Percentiles rank a stretch among this genome's conserved stretches.
Evolutionary conservation across 768 basidiomycete genomes (phyloP).

Genomic region (Mycena galericulata): DNA sequence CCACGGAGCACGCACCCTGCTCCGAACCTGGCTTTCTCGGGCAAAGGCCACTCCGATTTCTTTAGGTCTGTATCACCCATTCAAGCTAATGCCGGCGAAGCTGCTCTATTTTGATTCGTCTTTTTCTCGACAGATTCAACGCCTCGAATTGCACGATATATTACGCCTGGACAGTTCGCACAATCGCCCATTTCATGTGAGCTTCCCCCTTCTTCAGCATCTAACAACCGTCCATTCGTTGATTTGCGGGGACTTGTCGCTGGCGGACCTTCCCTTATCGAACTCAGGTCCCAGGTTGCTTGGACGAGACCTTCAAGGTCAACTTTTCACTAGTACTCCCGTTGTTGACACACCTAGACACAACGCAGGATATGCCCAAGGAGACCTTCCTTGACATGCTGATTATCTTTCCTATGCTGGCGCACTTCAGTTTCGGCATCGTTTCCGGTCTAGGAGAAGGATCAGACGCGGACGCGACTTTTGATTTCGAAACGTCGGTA

Average conservation of each 20-base stretch:
- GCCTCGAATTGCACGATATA: not conserved
- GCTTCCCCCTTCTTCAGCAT: not conserved
- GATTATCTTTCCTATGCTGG: not conserved
- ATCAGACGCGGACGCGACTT: too few relatives aligned
- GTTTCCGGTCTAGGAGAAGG: too few relatives aligned
- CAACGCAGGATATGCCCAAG: not conserved
- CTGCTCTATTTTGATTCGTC: not conserved
- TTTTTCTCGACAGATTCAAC: not conserved
- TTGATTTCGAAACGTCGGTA: too few relatives aligned
- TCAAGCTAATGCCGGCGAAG: not conserved
- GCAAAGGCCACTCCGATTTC: not conserved
- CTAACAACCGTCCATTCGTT: not conserved
- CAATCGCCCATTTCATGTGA: not conserved
- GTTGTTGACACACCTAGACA: not conserved
- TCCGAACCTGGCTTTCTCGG: not conserved
- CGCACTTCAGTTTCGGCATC: not conserved
- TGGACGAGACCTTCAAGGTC: not conserved
- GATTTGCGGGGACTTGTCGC: not conserved
- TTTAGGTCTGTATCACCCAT: not conserved
- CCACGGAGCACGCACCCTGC: too few relatives aligned
- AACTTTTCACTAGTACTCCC: not conserved
- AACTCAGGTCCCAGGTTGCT: not conserved
- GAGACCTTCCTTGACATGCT: not conserved
- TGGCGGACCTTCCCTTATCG: not conserved
- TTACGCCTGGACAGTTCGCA: too few relatives aligned